phyloP scores from a whole-genome alignment of 176 grass and related monocot genomes.

The Cenchrus purpureus region DNA sequence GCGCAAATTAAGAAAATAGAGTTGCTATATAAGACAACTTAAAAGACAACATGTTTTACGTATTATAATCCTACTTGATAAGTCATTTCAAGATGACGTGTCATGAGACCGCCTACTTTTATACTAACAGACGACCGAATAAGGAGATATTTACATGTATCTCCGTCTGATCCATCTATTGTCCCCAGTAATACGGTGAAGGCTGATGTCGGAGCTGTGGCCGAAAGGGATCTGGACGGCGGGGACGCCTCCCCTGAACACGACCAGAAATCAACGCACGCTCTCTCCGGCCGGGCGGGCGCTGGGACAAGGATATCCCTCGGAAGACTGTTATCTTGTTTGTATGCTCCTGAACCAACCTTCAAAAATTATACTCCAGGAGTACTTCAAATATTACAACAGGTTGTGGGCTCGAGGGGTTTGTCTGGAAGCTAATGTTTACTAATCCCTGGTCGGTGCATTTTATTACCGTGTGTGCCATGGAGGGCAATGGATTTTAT shows the following conservation, averaged over 20 bases:
- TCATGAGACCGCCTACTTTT: too few species aligned
- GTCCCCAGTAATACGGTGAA: too few species aligned
- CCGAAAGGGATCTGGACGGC: conserved; percentile 15
- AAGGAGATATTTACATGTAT: too few species aligned
- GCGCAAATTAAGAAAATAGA: too few species aligned
- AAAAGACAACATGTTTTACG: too few species aligned
- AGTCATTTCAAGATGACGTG: too few species aligned
- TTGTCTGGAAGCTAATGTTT: background rate
- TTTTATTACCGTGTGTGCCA: background rate
- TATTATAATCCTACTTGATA: too few species aligned
- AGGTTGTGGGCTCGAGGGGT: conserved; percentile 17
- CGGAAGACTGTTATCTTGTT: background rate
- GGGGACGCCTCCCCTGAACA: conserved; percentile 2
- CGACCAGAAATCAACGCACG: background rate
- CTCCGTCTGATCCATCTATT: too few species aligned
- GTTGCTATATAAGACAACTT: too few species aligned
- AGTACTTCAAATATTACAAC: background rate
- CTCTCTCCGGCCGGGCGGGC: background rate
- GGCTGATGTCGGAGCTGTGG: background rate
- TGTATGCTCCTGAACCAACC: background rate
- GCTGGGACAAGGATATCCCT: background rate
- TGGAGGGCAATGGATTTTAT: background rate
- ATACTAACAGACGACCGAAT: too few species aligned
- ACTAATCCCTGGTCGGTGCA: conserved; percentile 27
- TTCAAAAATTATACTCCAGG: background rate